phyloP scores from a whole-genome alignment of 257 asterid species.

The Voacanga thouarsii region DNA sequence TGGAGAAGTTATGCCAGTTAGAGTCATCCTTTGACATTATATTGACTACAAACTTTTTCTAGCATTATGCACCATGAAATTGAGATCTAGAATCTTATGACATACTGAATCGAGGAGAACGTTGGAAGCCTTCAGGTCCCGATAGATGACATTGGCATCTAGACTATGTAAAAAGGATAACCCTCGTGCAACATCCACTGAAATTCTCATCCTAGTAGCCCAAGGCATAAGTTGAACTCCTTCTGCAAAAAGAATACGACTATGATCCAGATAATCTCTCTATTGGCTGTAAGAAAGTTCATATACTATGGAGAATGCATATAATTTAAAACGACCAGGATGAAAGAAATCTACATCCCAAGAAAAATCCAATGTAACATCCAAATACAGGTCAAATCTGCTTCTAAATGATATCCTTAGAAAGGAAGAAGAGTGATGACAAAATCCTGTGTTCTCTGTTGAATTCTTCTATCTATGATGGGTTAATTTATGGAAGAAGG shows the following conservation, averaged over 20 bases:
- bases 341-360: background rate
- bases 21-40: conserved; percentile 1
- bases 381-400: background rate
- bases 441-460: background rate
- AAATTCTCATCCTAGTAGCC: conserved; percentile 53
- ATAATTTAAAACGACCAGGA: background rate
- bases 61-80: background rate
- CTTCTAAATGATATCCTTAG: background rate
- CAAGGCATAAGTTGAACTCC: conserved; percentile 58
- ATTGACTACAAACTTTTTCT: background rate
- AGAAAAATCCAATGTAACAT: background rate
- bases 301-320: background rate
- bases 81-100: background rate
- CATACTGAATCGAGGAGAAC: conserved; percentile 62
- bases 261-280: background rate
- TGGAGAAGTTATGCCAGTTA: conserved; percentile 23
- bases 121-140: conserved; percentile 69
- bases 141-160: conserved; percentile 56
- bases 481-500: background rate
- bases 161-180: conserved; percentile 54
- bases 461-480: background rate
- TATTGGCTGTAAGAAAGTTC: background rate
- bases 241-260: conserved; percentile 36
- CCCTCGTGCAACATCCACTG: conserved; percentile 62
- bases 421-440: background rate